Percentiles rank a stretch among this genome's conserved stretches.
Conservation (phyloP, 345 rosid species). For the Salix arbutifolia region DNA sequence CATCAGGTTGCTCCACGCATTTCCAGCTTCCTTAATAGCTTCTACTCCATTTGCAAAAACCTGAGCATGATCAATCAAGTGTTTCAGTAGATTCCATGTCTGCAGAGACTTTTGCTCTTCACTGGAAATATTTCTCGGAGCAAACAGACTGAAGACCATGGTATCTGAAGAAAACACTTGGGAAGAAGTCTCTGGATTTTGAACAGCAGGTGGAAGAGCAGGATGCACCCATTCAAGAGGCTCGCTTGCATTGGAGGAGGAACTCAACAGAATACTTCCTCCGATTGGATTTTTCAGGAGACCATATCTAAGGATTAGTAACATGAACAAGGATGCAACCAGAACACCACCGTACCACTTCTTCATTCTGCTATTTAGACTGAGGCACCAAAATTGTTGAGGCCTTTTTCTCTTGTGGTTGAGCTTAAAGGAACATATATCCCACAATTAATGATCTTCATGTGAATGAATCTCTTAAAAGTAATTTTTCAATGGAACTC, state of each 20-base stretch:
- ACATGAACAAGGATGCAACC: constrained; percentile 68
- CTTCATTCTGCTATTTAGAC: constrained; percentile 52
- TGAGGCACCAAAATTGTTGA: not conserved
- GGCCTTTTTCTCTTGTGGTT: not conserved
- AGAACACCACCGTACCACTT: constrained; percentile 68
- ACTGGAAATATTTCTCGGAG: constrained; percentile 52
- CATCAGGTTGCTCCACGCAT: constrained; percentile 80
- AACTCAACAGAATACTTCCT: constrained; percentile 43
- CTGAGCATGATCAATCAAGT: constrained; percentile 61
- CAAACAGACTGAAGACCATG: constrained; percentile 50
- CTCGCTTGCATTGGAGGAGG: constrained; percentile 56
- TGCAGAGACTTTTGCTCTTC: constrained; percentile 63
- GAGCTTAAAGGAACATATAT: constrained; percentile 6
- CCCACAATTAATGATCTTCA: constrained; percentile 6
- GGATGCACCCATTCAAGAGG: constrained; percentile 72
- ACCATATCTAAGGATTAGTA: constrained; percentile 63
- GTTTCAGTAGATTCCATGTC: constrained; percentile 68
- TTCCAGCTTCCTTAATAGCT: constrained; percentile 86
- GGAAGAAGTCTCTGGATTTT: constrained; percentile 51
- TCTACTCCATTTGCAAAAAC: constrained; percentile 67
- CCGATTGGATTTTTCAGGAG: constrained; percentile 58
- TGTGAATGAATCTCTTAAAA: constrained; percentile 6
- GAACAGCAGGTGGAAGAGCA: constrained; percentile 49
- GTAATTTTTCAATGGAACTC: not conserved
- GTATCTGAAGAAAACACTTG: constrained; percentile 55